Base-by-base conservation (phyloP, 352 stramenopile species). In the Phytophthora quininea region DNA sequence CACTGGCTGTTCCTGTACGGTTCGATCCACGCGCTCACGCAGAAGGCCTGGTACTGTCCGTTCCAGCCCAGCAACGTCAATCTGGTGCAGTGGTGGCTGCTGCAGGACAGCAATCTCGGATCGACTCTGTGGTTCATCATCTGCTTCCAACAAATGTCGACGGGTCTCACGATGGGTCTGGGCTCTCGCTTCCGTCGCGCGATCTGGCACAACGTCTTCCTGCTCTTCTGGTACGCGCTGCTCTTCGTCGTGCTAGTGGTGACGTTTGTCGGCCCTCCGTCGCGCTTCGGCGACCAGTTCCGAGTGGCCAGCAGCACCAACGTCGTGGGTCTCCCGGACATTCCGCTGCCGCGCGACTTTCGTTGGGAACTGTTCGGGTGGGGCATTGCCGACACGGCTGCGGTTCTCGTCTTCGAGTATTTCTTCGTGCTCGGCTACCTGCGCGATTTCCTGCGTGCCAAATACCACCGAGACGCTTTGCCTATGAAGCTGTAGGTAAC, bases 1-100 rank as follows among this genome's bases (percentile, higher is more conserved):
- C 88, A 97, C 72, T 86, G 80, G 59, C 27, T 94, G 30, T 96
- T 93, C 73, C 68, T 94, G 32, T 90, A 85, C 62, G 63, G 43
- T 3, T 72, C 80, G 38, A 88, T 91, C 59, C 77, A 82, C 48
- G 76, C 86, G 68, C 67, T 93, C 29, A 86, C 78, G 40, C 73
- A 64, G 24, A 79, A 80, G 30, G 35, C 67, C 12, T 91, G 83
- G 81, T 93, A 93, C 76, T 90, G 81, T 37, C 82, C 83, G 46
- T 93, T 91, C 76, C 69, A 76, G 64, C 80, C 80, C n/a, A 73
- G 66, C 27, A 78, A 86, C 50, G 74, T 91, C 30, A 86, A 92
- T 63, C 57, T 91, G 48, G 77, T 88, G 55, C 74, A 93, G 67
- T 90, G 82, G 81, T 92, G 82, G 86, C 64, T 82, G 29, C 69